phyloP scores from a whole-genome alignment of 108 stramenopile species.

The Parmales sp. region DNA sequence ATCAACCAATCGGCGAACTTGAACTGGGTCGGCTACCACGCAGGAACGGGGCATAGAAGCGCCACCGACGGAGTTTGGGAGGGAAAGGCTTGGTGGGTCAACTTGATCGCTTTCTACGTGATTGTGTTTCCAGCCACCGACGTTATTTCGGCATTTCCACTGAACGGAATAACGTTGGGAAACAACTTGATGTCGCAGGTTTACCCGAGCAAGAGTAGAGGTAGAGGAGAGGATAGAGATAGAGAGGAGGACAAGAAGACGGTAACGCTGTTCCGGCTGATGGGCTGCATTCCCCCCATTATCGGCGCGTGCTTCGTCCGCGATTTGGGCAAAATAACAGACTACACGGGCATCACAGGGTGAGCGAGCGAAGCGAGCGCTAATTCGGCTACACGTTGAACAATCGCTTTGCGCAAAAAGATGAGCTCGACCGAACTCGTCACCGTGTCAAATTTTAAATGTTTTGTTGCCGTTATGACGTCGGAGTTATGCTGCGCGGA shows the following conservation, averaged over 20 bases:
- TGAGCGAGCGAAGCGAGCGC: too few relatives aligned
- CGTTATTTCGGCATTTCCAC: conserved; percentile 29
- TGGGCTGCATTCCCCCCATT: conserved; percentile 29
- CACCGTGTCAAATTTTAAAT: too few relatives aligned
- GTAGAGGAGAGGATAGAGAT: conserved; percentile 22
- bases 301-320: conserved; percentile 25
- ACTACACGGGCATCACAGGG: conserved; percentile 31
- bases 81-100: conserved; percentile 15
- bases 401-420: too few relatives aligned
- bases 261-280: conserved; percentile 16
- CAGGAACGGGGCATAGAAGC: conserved; percentile 20
- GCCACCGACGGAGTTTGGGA: conserved; percentile 16
- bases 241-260: conserved; percentile 11
- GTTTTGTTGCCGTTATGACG: too few relatives aligned
- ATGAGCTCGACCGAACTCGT: too few relatives aligned
- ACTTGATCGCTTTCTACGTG: conserved; percentile 20
- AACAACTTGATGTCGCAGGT: conserved; percentile 31
- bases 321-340: conserved; percentile 30
- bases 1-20: conserved; percentile 35
- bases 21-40: conserved; percentile 29
- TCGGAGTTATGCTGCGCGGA: too few relatives aligned
- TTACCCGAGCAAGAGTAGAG: neutral
- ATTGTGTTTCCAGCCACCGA: conserved; percentile 37
- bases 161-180: conserved; percentile 36
- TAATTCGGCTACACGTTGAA: too few relatives aligned